These are phyloP conservation scores for Tylopilus sp. DNA, from an alignment of 768 basidiomycete species.

Conservation along the genomic window DNA sequence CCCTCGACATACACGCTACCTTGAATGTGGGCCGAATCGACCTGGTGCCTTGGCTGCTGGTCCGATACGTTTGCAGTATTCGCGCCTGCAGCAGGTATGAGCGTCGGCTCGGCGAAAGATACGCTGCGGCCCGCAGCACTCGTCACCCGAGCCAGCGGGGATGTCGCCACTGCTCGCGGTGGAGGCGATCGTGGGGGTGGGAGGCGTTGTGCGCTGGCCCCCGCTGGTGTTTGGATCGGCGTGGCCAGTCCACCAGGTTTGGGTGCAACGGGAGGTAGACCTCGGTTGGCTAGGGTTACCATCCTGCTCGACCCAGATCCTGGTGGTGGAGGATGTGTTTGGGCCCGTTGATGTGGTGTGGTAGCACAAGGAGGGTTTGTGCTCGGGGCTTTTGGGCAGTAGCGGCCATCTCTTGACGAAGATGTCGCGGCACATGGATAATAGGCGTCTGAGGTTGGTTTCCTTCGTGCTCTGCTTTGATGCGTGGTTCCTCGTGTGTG, in stretches of 20 bases:
- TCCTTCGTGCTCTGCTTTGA: slow-evolving; percentile 19
- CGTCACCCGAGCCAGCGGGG: slow-evolving; percentile 11
- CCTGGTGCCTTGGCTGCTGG: not conserved
- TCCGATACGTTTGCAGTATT: slow-evolving; percentile 1
- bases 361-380: not conserved
- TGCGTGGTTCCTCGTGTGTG: not conserved
- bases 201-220: slow-evolving; percentile 28
- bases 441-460: slow-evolving; percentile 18
- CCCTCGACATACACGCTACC: slow-evolving; percentile 17
- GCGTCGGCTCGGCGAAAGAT: slow-evolving; percentile 2
- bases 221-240: slow-evolving; percentile 34
- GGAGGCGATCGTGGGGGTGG: slow-evolving; percentile 9
- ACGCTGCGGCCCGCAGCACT: slow-evolving; percentile 12
- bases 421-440: slow-evolving; percentile 39
- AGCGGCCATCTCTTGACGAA: slow-evolving; percentile 29
- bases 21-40: slow-evolving; percentile 16
- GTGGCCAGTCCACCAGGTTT: slow-evolving; percentile 28
- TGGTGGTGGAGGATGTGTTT: not conserved
- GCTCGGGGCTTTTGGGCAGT: slow-evolving; percentile 7
- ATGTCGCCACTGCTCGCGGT: slow-evolving; percentile 3
- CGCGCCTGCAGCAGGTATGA: not conserved
- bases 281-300: not conserved
- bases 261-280: not conserved
- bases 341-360: not conserved
- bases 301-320: not conserved